Evolutionary conservation across 352 stramenopile genomes (phyloP).

Genomic region (Vaucheria bursata): DNA sequence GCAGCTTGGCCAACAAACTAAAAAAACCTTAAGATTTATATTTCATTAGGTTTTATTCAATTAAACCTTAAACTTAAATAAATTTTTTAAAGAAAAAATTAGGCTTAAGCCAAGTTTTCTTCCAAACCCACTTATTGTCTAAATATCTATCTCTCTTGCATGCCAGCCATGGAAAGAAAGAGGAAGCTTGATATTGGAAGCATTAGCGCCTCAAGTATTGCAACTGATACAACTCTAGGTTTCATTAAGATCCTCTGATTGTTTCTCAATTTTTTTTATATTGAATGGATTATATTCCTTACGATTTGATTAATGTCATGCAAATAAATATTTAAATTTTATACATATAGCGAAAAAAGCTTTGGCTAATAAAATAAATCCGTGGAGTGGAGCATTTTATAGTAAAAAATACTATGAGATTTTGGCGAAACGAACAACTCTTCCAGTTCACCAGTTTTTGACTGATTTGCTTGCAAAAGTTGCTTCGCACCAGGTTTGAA

Average conservation of each 20-base stretch:
- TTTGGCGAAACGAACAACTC: conserved; percentile 70
- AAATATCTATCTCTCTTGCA: too few relatives aligned
- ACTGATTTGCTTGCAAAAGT: conserved; percentile 67
- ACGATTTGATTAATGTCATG: neutral
- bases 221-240: neutral
- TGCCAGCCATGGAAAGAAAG: conserved; percentile 6
- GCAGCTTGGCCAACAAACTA: too few relatives aligned
- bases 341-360: neutral
- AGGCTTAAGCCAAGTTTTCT: too few relatives aligned
- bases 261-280: neutral
- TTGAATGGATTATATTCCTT: neutral
- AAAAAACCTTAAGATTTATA: too few relatives aligned
- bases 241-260: neutral
- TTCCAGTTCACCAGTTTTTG: conserved; percentile 79
- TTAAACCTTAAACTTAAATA: too few relatives aligned
- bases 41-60: too few relatives aligned
- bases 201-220: neutral
- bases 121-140: too few relatives aligned
- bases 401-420: conserved; percentile 79
- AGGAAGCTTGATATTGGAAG: conserved; percentile 1
- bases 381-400: conserved; percentile 75
- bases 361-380: conserved; percentile 57
- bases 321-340: too few relatives aligned
- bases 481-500: conserved; percentile 57
- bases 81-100: too few relatives aligned